phyloP scores from a whole-genome alignment of 768 basidiomycete species.

The Lanmaoa pseudosensibilis region DNA sequence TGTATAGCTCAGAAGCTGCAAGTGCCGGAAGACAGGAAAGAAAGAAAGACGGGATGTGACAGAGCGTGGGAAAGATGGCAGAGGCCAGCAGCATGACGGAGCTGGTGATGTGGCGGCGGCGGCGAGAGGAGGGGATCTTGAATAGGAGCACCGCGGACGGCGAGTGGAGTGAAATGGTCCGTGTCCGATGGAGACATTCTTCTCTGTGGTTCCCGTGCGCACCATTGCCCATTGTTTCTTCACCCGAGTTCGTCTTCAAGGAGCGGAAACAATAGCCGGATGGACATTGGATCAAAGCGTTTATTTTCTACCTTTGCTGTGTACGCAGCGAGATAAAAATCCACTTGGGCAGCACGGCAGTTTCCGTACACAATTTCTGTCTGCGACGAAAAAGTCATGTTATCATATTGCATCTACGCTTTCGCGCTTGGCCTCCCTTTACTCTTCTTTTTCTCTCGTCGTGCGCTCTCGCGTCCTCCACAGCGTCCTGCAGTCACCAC shows the following conservation, averaged over 20 bases:
- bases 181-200: neutral
- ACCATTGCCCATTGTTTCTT: no score
- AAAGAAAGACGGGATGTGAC: neutral
- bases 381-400: conserved; percentile 1
- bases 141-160: neutral
- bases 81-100: neutral
- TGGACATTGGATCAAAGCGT: no score
- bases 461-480: conserved; percentile 3
- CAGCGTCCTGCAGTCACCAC: conserved; percentile 9
- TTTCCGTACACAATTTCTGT: conserved; percentile 12
- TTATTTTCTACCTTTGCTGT: no score
- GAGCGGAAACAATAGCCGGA: no score
- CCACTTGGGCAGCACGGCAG: conserved; percentile 4
- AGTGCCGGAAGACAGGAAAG: neutral
- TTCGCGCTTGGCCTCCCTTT: conserved; percentile 35
- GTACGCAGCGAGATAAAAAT: no score
- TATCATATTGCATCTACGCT: conserved; percentile 28
- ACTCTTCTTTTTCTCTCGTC: conserved; percentile 25
- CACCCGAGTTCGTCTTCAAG: no score
- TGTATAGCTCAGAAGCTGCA: neutral
- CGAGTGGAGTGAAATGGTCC: neutral
- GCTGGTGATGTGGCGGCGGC: conserved; percentile 6
- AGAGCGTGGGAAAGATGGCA: neutral
- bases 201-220: neutral
- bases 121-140: neutral